Conservation (phyloP, 2,329 filamentous ascomycete species). For the Calonectria henricotiae region DNA sequence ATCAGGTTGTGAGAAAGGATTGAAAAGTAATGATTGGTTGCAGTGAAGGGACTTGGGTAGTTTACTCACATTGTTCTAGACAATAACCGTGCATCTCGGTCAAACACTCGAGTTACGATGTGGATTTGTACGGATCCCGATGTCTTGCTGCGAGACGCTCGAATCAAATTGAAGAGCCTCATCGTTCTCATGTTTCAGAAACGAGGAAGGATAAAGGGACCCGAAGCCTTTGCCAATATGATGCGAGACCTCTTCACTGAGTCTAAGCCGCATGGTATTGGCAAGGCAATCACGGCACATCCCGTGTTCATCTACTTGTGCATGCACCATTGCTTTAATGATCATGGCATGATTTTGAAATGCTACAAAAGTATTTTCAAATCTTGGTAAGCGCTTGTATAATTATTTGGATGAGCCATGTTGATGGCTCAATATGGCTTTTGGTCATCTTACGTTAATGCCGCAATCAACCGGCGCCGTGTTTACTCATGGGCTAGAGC, state of each 20-base stretch:
- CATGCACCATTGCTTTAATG: slow-evolving; percentile 25
- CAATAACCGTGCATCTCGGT: slow-evolving; percentile 8
- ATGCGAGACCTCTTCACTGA: slow-evolving; percentile 6
- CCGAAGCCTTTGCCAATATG: slow-evolving; percentile 5
- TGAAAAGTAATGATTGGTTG: not conserved
- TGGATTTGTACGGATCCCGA: slow-evolving; percentile 22
- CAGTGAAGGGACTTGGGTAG: no score
- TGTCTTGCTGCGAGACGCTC: not conserved
- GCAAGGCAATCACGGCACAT: slow-evolving; percentile 24
- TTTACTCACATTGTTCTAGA: slow-evolving; percentile 6
- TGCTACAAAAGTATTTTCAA: slow-evolving; percentile 19
- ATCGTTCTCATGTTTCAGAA: slow-evolving; percentile 32
- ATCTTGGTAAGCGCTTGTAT: slow-evolving; percentile 3
- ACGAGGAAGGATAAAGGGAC: not conserved
- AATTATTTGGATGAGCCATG: not conserved
- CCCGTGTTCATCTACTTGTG: slow-evolving; percentile 28
- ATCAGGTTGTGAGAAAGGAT: not conserved
- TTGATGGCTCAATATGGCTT: not conserved
- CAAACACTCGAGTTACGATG: slow-evolving; percentile 27
- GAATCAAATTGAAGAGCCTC: not conserved
- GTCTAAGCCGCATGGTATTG: not conserved
- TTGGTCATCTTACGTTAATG: slow-evolving; percentile 12
- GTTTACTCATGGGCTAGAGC: not conserved
- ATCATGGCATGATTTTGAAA: slow-evolving; percentile 7
- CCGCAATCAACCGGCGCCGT: not conserved